Evolutionary conservation across 352 stramenopile species (phyloP).

Genomic region (Phytophthora citricola): DNA sequence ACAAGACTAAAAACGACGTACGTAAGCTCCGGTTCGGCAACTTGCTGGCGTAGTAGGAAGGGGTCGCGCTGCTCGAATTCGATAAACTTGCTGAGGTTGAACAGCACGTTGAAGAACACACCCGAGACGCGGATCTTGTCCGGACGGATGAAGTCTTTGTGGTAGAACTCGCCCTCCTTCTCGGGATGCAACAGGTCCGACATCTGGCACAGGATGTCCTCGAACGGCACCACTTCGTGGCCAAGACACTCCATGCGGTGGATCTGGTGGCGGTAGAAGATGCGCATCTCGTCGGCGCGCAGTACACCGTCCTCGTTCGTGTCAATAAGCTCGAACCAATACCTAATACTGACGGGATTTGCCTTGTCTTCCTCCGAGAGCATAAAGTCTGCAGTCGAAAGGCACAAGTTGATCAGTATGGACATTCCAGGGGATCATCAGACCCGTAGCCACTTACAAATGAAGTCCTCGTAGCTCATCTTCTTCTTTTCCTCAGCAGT

Average conservation of each 20-base stretch:
- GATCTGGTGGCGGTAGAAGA: conserved; percentile 94
- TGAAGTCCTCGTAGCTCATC: conserved; percentile 93
- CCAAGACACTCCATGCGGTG: conserved; percentile 98
- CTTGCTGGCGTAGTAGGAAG: conserved; percentile 95
- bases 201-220: conserved; percentile 99
- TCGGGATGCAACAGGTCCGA: conserved; percentile 87
- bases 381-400: conserved; percentile 93
- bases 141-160: conserved; percentile 79
- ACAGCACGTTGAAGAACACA: conserved; percentile 99
- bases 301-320: conserved; percentile 98
- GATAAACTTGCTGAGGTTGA: conserved; percentile 99
- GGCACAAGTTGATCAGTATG: conserved; percentile 2
- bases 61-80: conserved; percentile 98
- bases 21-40: conserved; percentile 89
- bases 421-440: not conserved
- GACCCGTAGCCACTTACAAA: conserved; percentile 59
- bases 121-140: conserved; percentile 93
- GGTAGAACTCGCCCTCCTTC: conserved; percentile 81
- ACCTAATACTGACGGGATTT: conserved; percentile 95
- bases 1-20: conserved; percentile 37
- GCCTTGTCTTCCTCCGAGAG: conserved; percentile 99
- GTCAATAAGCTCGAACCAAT: conserved; percentile 99
- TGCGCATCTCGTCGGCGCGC: conserved; percentile 95
- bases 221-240: conserved; percentile 98
- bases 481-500: conserved; percentile 87